Percentiles rank a stretch among this genome's conserved stretches.
Evolutionary conservation across 495 filamentous ascomycete genomes (phyloP).

Genomic region (Aspergillus hancockii): DNA sequence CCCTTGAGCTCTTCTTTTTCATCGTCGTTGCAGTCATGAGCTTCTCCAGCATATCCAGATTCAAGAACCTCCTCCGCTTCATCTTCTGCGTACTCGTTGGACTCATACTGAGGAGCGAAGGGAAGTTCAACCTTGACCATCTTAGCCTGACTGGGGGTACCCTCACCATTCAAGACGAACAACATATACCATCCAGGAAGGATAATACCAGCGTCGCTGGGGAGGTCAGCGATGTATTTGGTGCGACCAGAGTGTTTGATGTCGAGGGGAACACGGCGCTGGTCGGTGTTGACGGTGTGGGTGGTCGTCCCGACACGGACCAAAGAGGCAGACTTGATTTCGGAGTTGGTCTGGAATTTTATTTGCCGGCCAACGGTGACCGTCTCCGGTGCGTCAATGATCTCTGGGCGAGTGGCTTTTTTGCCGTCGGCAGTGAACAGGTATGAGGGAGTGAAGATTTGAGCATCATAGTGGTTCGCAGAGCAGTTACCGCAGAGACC

Average conservation of each 20-base stretch:
- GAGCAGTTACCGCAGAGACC: slow-evolving; percentile 55
- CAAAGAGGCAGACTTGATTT: slow-evolving; percentile 28
- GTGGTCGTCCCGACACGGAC: slow-evolving; percentile 51
- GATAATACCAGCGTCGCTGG: no score
- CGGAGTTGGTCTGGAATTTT: slow-evolving; percentile 16
- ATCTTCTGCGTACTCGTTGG: neutral
- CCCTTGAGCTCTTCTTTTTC: neutral
- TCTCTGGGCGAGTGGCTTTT: slow-evolving; percentile 41
- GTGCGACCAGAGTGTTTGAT: no score
- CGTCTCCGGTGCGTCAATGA: slow-evolving; percentile 17
- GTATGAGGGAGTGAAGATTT: slow-evolving; percentile 60
- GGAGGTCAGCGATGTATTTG: no score
- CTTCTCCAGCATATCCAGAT: neutral
- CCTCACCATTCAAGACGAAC: no score
- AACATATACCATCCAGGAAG: no score
- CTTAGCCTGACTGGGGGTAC: no score
- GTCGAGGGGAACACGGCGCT: slow-evolving; percentile 44
- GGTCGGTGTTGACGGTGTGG: slow-evolving; percentile 62
- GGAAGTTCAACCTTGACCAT: slow-evolving; percentile 9
- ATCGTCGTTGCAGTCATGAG: slow-evolving; percentile 4
- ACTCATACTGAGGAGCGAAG: neutral
- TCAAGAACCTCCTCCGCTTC: neutral
- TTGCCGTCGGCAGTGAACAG: slow-evolving; percentile 46
- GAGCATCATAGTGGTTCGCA: slow-evolving; percentile 58
- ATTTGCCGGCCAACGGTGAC: slow-evolving; percentile 30